Evolutionary conservation across 352 stramenopile species (phyloP), one percentile per base, ranked within the genome.

Genomic region (Globisporangium spinosum): DNA sequence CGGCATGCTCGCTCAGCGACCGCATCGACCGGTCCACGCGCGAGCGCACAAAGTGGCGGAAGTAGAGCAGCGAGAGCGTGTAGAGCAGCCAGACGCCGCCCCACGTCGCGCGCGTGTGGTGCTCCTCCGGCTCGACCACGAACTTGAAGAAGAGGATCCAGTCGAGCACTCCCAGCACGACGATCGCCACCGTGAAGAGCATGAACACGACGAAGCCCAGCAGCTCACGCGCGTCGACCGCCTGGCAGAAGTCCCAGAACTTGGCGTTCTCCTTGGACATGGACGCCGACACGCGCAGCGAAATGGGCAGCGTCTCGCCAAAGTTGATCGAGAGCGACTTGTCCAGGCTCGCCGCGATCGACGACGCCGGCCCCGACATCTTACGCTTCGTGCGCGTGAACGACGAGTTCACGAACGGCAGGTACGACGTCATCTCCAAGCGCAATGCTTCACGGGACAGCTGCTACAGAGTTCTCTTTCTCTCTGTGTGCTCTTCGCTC

Each of bases 121-220:
- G 67, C 43, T 82, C 70, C 20, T 86, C 74, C 0, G 81, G 76
- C 60, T 85, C 74, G 43, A 89, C 70, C 38, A 88, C 74, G 65
- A 85, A 88, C 69, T 88, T 88, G 76, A 88, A 89, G 64, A 89
- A 88, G 13, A 78, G 74, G 49, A 87, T 71, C 81, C 81, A 89
- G 25, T 77, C 73, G 62, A 78, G 79, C 49, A 89, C 81, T 61
- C 69, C 76, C 5, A 84, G 64, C 3, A 69, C 76, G 32, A 87
- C 70, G 47, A 88, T 74, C 17, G 63, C 40, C 49, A 87, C 74
- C 47, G 77, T 77, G 29, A 73, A 76, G 43, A 85, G 35, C 63
- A 70, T 70, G 49, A 86, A 88, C 5, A 85, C 58, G 49, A 80
- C 38, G 58, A 89, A 89, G 40, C 56, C 64, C 20, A 77, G 58